Base-by-base conservation (phyloP, 345 rosid genomes). In the Boechera divaricarpa region DNA sequence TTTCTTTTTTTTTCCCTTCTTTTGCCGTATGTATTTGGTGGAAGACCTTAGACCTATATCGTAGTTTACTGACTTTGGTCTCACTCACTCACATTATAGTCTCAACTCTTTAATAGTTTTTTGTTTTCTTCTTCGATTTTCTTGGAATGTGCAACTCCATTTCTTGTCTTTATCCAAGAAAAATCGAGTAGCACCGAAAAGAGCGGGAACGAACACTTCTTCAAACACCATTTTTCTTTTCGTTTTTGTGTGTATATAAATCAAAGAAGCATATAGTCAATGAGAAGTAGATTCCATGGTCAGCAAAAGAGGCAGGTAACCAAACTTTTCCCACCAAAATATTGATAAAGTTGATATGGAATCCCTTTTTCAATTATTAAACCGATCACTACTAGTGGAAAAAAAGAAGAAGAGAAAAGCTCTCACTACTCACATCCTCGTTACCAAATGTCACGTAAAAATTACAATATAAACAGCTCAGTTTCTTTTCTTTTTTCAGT, bases 51-150 rank as follows among this genome's bases (percentile, higher is more conserved):
- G 69, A 67, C 78, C 63, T 38, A 42, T 16, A 61, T 35, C 82
- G 74, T 79, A 73, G 53, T 65, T 60, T 79, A 73, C 78, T 72
- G 77, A 65, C 72, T 78, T 67, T 68, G 74, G 78, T 79, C 82
- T 79, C 74, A 15, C 70, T 67, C 65, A 60, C 82, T 78, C 68
- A 71, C 56, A 72, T 67, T 64, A 57, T 49, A 77, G 72, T 72
- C 73, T 57, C 52, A 56, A 12, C 15, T 56, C 47, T 55, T 36
- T 10, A 26, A 31, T 48, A 73, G 36, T 36, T 6, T 45, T 73
- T 73, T 79, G 82, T 78, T 78, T 73, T 67, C 74, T 78, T 72
- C 69, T 72, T 72, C 68, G 41, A 7, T 38, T 78, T 73, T 78
- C 78, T 73, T 61, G 64, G 81, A 39, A 67, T 72, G 49, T 45